Conservation (phyloP, 345 rosid genomes). For the Punica granatum region DNA sequence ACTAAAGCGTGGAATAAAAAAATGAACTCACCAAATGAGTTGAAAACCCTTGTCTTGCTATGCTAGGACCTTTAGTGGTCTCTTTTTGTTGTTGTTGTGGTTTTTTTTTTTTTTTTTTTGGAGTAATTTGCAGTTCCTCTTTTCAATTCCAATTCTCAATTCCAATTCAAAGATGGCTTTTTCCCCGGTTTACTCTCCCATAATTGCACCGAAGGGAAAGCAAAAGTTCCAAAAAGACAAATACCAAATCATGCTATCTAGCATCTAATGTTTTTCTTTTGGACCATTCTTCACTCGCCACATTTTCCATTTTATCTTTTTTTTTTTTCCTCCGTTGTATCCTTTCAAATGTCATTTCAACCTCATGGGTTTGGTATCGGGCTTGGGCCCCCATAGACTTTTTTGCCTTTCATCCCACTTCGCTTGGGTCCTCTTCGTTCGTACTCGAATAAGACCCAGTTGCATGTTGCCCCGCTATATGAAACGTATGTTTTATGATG, state of each 20-base stretch:
- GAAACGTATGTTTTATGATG: too few relatives aligned
- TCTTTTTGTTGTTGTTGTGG: too few relatives aligned
- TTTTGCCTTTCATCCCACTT: neutral
- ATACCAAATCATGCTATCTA: constrained; percentile 4
- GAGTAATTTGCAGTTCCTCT: neutral
- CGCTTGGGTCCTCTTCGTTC: neutral
- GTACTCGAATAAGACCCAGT: neutral
- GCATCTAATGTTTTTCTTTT: neutral
- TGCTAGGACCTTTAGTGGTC: neutral
- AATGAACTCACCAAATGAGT: neutral
- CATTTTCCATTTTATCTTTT: neutral
- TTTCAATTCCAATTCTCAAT: neutral
- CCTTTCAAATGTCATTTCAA: neutral
- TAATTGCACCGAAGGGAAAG: neutral
- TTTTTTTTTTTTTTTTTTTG: too few relatives aligned
- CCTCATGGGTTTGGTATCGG: neutral
- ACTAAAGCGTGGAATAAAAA: too few relatives aligned
- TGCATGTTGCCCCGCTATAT: too few relatives aligned
- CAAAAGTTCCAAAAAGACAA: neutral
- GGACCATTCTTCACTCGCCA: neutral
- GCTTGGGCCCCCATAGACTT: constrained; percentile 2
- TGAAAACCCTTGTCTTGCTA: neutral
- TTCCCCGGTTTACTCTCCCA: neutral
- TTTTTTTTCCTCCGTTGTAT: neutral
- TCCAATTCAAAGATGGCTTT: neutral